Conservation (phyloP, 805 yeast genomes). For the Hanseniaspora thailandica region DNA sequence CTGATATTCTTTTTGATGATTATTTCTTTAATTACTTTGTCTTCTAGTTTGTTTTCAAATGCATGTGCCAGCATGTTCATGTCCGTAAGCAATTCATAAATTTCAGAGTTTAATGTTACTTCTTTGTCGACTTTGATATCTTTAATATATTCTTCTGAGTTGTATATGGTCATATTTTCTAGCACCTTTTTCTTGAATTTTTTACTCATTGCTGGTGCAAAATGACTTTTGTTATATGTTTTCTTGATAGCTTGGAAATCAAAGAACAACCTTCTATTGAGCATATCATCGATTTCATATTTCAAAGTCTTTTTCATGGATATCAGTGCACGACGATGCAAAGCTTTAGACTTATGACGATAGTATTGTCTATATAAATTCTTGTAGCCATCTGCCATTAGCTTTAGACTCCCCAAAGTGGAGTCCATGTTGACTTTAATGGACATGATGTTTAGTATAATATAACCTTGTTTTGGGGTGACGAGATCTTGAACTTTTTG, state of each 20-base stretch:
- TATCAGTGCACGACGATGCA: neutral
- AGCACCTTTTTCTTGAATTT: neutral
- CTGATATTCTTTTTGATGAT: slow-evolving; percentile 5
- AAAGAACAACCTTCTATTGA: neutral
- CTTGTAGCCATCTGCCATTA: neutral
- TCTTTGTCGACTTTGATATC: neutral
- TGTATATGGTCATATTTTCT: neutral
- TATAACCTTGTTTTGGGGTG: neutral
- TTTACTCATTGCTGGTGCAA: neutral
- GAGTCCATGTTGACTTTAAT: neutral
- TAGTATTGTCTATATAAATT: neutral
- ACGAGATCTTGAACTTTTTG: neutral
- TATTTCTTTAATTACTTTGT: neutral
- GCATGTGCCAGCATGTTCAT: neutral
- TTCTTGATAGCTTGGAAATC: neutral
- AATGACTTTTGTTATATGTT: neutral
- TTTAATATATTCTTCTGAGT: neutral
- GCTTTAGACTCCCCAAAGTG: neutral
- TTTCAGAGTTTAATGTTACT: neutral
- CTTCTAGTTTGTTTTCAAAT: neutral
- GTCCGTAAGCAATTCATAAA: slow-evolving; percentile 2
- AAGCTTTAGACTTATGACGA: neutral
- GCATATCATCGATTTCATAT: neutral
- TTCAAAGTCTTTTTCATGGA: neutral
- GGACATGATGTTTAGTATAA: neutral